Base-by-base conservation (phyloP, 176 grass and related monocot genomes). In the Canna indica region DNA sequence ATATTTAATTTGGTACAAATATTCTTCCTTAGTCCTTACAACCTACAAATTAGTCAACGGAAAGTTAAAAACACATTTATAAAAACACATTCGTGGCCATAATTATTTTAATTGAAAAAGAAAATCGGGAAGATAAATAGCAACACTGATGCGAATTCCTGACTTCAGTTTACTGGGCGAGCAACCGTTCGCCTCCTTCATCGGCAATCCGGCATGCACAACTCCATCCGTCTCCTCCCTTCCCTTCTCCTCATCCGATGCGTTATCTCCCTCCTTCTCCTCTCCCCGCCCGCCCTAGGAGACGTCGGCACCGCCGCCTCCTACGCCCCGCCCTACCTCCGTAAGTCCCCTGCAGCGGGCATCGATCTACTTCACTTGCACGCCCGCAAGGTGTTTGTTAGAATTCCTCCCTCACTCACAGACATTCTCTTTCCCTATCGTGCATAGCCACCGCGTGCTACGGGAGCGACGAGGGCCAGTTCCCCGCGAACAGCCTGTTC, bases 241-340 rank as follows among this genome's bases (percentile, higher is more conserved):
- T 35, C 32, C 42, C 11, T 65, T 12, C 7, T 73, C 36, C 46
- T 81, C 32, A n/a, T n/a, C n/a, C n/a, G n/a, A n/a, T n/a, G n/a
- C n/a, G n/a, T n/a, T n/a, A 12, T 76, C 24, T 27, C 30, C 59
- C 27, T 81, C 26, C 42, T 63, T 18, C 39, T 61, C 31, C 72
- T 80, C 27, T 58, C 47, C 25, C 22, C 32, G 16, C 67, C 47
- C 73, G 57, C 74, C 68, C 24, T 63, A 22, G 83, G 69, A 8
- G 83, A 85, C 48, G 78, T 85, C 38, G 83, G 83, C 67, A 85
- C 83, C 28, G 83, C 78, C 74, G 45, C 83, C 47, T 78, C 78
- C 36, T 85, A 78, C 47, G 78, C 74, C 20, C 74, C 83, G 54
- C 83, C 83, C 15, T 85, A 81, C 41, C 78, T 85, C 60, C 83